phyloP scores from a whole-genome alignment of 1,139 yeast species.

The Blastobotrys capitulatus region DNA sequence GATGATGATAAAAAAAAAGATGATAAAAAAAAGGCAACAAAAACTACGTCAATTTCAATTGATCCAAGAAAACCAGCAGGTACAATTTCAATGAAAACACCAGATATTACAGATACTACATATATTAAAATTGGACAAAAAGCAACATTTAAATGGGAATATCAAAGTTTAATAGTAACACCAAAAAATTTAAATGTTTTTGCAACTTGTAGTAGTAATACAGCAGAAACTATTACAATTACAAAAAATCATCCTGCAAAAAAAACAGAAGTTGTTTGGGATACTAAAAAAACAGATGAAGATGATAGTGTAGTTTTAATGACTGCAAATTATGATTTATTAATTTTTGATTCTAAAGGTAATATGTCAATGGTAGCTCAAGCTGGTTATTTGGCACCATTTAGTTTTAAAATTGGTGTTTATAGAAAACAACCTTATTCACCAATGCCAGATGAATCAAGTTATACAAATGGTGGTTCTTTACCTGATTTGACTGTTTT shows the following conservation, averaged over 20 bases:
- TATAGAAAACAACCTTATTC: slow-evolving; percentile 35
- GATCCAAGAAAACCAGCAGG: slow-evolving; percentile 36
- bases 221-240: slow-evolving; percentile 35
- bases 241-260: slow-evolving; percentile 31
- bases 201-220: slow-evolving; percentile 35
- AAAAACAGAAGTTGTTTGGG: slow-evolving; percentile 35
- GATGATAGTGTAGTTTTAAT: slow-evolving; percentile 20
- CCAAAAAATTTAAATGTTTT: slow-evolving; percentile 36
- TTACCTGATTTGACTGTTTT: slow-evolving; percentile 8
- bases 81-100: slow-evolving; percentile 32
- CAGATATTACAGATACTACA: slow-evolving; percentile 32
- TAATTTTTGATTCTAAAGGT: slow-evolving; percentile 33
- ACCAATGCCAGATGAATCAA: slow-evolving; percentile 27
- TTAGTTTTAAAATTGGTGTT: slow-evolving; percentile 32
- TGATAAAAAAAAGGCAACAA: slow-evolving; percentile 8
- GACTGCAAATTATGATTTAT: slow-evolving; percentile 35
- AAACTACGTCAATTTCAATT: slow-evolving; percentile 26
- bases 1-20: slow-evolving; percentile 10
- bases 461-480: slow-evolving; percentile 11
- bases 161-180: slow-evolving; percentile 33
- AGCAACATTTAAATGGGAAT: slow-evolving; percentile 40
- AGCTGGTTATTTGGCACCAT: slow-evolving; percentile 32
- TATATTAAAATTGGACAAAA: slow-evolving; percentile 37
- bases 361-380: slow-evolving; percentile 26
- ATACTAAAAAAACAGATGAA: slow-evolving; percentile 30